Evolutionary conservation across 2,329 filamentous ascomycete species (phyloP), one percentile per base, ranked within the genome.

Genomic region (Botrytis hyacinthi): DNA sequence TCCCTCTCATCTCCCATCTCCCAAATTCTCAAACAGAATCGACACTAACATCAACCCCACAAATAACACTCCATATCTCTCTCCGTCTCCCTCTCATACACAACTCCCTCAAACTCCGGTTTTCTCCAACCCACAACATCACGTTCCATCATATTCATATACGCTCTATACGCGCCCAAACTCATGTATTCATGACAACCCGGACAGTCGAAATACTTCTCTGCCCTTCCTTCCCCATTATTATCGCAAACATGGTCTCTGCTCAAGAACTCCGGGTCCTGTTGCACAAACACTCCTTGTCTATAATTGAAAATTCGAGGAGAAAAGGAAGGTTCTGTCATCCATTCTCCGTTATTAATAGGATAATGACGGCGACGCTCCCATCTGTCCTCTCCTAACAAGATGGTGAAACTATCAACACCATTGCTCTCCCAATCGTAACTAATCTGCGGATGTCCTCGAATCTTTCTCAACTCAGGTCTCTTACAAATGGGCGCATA

Each of bases 121-220:
- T 42, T 42, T 29, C 29, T 42, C 66, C 66, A 69, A 6, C 66
- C 66, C 6, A 5, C 10, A 1, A 69, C 37, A 57, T 69, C 48
- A 2, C 66, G 66, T 20, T 42, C 66, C 66, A 69, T 69, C 66
- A 69, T 69, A 20, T 40, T 37, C 6, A 69, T 69, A 42, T 69
- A 69, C 8, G 48, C 48, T 16, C 51, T 40, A 16, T 57, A 69
- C 35, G 66, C 48, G 22, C 18, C 48, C 48, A 69, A 69, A 32
- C 66, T 57, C 66, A 69, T 69, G 4, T n/a, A 35, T 10, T 26
- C 48, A 69, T 42, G 66, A 69, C 66, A 69, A 42, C 66, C 66
- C 5, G 66, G 18, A 69, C 66, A 69, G 22, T 69, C 57, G n/a
- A 69, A 69, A 42, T 69, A 37, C 29, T 32, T 29, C n/a, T 57